Base-by-base conservation (phyloP, 305 asterid species). In the Lippia alba region DNA sequence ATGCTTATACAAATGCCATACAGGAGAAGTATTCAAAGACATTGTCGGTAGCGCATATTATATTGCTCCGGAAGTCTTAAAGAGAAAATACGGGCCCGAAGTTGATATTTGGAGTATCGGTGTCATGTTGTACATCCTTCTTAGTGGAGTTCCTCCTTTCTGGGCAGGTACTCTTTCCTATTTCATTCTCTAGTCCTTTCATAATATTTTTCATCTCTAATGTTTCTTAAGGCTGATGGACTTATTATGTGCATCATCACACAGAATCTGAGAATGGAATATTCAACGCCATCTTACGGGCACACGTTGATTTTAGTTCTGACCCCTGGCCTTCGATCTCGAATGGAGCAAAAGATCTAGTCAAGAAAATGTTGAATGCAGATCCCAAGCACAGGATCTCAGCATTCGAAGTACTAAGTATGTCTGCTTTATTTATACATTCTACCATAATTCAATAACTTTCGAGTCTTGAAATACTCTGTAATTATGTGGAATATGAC, bases 291-390 rank as follows among this genome's bases (percentile, higher is more conserved):
- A 92, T 92, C 30, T 67, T 92, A 54, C 76, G 83, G 0, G 92
- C 90, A 4, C 94, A 92, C 34, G 61, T 92, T 11, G 98, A 90
- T 77, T 92, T 92, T 57, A 74, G 85, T 54, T 79, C 87, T 45
- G 97, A 90, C 70, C 98, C 97, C 6, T 90, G 97, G 98, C 98
- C 97, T 63, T 71, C 88, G 19, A 84, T 92, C 70, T 92, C 97
- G 3, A 41, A 54, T 24, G 96, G 96, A 58, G 96, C 97, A 17
- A 92, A 88, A 76, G 98, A 90, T 70, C 88, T 90, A 2, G 86
- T 88, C 9, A 84, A 78, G 82, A 90, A 88, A 83, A 92, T 92
- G 98, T 67, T 92, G 72, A 71, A 66, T 45, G 41, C 90, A 0
- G 96, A 92, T 56, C 94, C 96, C 67, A 88, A 75, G 75, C 98